Conservation (phyloP, 2,329 filamentous ascomycete genomes). For the Pezicula radicicola region DNA sequence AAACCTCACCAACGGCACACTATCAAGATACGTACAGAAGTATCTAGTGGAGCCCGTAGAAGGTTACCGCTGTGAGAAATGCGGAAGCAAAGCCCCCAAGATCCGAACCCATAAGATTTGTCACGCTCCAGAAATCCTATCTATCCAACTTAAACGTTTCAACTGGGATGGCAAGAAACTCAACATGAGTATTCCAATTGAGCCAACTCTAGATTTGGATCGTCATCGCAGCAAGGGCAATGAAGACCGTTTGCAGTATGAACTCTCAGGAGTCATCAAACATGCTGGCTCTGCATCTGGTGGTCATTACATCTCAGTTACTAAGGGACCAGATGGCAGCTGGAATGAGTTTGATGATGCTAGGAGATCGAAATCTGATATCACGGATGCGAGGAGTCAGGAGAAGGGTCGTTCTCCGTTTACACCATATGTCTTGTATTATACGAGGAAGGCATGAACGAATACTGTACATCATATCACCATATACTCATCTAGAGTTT, state of each 20-base stretch:
- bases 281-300: slow-evolving; percentile 14
- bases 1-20: slow-evolving; percentile 9
- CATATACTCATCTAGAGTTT: not conserved
- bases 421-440: slow-evolving; percentile 15
- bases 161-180: slow-evolving; percentile 20
- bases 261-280: slow-evolving; percentile 26
- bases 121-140: slow-evolving; percentile 21
- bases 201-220: slow-evolving; percentile 19
- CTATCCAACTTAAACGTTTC: slow-evolving; percentile 25
- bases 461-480: not conserved
- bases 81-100: slow-evolving; percentile 9
- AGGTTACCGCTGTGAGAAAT: slow-evolving; percentile 25
- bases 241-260: slow-evolving; percentile 18
- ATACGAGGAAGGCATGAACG: slow-evolving; percentile 6
- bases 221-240: slow-evolving; percentile 12
- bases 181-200: slow-evolving; percentile 12
- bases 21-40: slow-evolving; percentile 18
- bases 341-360: slow-evolving; percentile 19
- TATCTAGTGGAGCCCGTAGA: slow-evolving; percentile 18
- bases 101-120: slow-evolving; percentile 15
- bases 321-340: slow-evolving; percentile 7
- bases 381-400: slow-evolving; percentile 1
- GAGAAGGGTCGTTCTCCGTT: slow-evolving; percentile 1
- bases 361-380: not conserved
- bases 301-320: slow-evolving; percentile 19